These are phyloP conservation scores for Mortierella polycephala DNA, from an alignment of 371 early-diverging fungal species.

Conservation along the genomic window DNA sequence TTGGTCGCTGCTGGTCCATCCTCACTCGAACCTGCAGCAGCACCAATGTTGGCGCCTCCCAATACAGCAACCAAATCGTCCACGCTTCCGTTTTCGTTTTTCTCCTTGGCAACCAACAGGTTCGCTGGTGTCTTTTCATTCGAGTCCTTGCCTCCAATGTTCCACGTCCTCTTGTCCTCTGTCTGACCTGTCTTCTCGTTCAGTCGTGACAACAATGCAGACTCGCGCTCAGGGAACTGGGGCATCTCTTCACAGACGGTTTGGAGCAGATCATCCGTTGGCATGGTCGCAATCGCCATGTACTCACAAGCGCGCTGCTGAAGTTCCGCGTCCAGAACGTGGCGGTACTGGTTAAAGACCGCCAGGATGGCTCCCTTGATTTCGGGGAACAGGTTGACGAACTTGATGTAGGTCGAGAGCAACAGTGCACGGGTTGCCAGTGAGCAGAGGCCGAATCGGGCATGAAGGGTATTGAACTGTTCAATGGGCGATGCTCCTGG, in stretches of 20 bases:
- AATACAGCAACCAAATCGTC: slow-evolving; percentile 41
- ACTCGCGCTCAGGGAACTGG: slow-evolving; percentile 94
- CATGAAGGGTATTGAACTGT: slow-evolving; percentile 92
- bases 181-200: slow-evolving; percentile 89
- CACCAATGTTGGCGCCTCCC: slow-evolving; percentile 16
- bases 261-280: slow-evolving; percentile 88
- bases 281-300: slow-evolving; percentile 83
- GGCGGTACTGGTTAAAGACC: slow-evolving; percentile 87
- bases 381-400: slow-evolving; percentile 96
- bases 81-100: slow-evolving; percentile 38
- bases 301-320: slow-evolving; percentile 98
- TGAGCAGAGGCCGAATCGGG: slow-evolving; percentile 86
- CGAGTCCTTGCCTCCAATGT: slow-evolving; percentile 91
- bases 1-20: slow-evolving; percentile 10
- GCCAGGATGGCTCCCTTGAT: slow-evolving; percentile 88
- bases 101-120: slow-evolving; percentile 50
- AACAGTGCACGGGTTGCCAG: slow-evolving; percentile 84
- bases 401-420: slow-evolving; percentile 93
- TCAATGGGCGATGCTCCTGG: slow-evolving; percentile 88
- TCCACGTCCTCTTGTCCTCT: slow-evolving; percentile 96
- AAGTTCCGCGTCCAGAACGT: slow-evolving; percentile 92
- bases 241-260: slow-evolving; percentile 98
- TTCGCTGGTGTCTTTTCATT: slow-evolving; percentile 65
- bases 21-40: slow-evolving; percentile 18
- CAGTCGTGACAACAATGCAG: slow-evolving; percentile 83